A percentile compares a stretch with the other conserved stretches of the same genome.
Conservation (phyloP, 768 basidiomycete genomes). For the Boletus tomentosulus region DNA sequence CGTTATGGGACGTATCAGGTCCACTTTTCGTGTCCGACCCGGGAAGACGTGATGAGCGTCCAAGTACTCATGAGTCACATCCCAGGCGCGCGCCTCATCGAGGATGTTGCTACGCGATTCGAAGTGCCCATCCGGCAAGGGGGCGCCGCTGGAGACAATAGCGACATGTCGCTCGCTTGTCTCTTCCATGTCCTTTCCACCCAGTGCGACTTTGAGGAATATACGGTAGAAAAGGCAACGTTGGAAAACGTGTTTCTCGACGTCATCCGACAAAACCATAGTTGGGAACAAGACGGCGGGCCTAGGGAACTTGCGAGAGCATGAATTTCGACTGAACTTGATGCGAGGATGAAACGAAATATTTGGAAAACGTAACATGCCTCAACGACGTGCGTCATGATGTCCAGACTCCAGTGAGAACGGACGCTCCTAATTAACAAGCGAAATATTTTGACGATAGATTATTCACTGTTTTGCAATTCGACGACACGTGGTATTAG, state of each 20-base stretch:
- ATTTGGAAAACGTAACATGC: too few species aligned
- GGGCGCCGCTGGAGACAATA: not conserved
- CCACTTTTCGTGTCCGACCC: constrained; percentile 64
- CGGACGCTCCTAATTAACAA: too few species aligned
- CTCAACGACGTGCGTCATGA: too few species aligned
- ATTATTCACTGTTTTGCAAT: not conserved
- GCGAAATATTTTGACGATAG: too few species aligned
- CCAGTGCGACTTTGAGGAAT: constrained; percentile 55
- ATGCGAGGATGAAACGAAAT: too few species aligned
- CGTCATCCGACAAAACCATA: constrained; percentile 60
- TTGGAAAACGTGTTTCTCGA: constrained; percentile 72
- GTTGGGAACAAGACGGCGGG: constrained; percentile 42
- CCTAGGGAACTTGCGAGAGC: too few species aligned
- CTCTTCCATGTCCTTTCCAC: constrained; percentile 55
- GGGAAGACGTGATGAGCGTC: constrained; percentile 55
- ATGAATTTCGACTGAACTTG: too few species aligned
- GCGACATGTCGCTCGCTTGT: constrained; percentile 45
- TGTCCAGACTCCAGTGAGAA: too few species aligned
- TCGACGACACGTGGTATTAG: not conserved
- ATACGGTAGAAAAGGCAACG: constrained; percentile 66
- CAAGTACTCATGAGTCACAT: constrained; percentile 57
- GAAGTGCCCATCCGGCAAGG: constrained; percentile 55
- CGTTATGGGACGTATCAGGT: constrained; percentile 78
- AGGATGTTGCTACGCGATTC: constrained; percentile 73
- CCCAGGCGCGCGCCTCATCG: constrained; percentile 60